Evolutionary conservation across 2,329 filamentous ascomycete genomes (phyloP).

Genomic region (Mariannaea sp.): DNA sequence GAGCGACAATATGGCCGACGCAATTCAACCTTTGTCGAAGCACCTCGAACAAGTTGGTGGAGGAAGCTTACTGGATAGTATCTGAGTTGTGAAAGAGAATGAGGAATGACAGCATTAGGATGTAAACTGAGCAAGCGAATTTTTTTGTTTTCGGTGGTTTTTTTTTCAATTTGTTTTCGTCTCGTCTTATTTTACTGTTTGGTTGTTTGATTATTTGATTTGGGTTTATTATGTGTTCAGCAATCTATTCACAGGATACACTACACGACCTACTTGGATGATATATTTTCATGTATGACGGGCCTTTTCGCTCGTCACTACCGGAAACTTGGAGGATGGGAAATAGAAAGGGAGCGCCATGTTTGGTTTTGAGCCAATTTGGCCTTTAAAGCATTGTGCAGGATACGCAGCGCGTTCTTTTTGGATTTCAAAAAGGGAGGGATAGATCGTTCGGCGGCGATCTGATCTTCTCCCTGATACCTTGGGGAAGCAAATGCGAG

Average conservation of each 20-base stretch:
- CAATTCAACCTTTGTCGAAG: slow-evolving; percentile 50
- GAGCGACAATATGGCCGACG: slow-evolving; percentile 50
- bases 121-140: slow-evolving; percentile 36
- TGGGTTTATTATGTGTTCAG: too few species aligned
- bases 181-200: slow-evolving; percentile 22
- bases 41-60: slow-evolving; percentile 63
- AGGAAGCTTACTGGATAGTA: slow-evolving; percentile 55
- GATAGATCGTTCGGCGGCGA: slow-evolving; percentile 4
- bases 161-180: too few species aligned
- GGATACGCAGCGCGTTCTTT: slow-evolving; percentile 18
- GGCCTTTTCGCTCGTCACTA: slow-evolving; percentile 7
- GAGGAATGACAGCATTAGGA: slow-evolving; percentile 29
- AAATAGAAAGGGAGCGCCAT: slow-evolving; percentile 10
- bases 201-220: slow-evolving; percentile 18
- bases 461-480: slow-evolving; percentile 10
- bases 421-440: slow-evolving; percentile 11
- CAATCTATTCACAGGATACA: too few species aligned
- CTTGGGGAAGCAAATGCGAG: slow-evolving; percentile 5
- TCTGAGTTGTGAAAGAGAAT: slow-evolving; percentile 5
- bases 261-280: slow-evolving; percentile 13
- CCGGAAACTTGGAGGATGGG: slow-evolving; percentile 1
- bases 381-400: slow-evolving; percentile 7
- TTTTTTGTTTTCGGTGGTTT: too few species aligned
- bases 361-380: slow-evolving; percentile 14
- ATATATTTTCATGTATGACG: slow-evolving; percentile 10